A percentile compares a stretch with the other conserved stretches of the same genome.
phyloP scores from a whole-genome alignment of 176 grass and related monocot species.

The Oryza glumipatula region DNA sequence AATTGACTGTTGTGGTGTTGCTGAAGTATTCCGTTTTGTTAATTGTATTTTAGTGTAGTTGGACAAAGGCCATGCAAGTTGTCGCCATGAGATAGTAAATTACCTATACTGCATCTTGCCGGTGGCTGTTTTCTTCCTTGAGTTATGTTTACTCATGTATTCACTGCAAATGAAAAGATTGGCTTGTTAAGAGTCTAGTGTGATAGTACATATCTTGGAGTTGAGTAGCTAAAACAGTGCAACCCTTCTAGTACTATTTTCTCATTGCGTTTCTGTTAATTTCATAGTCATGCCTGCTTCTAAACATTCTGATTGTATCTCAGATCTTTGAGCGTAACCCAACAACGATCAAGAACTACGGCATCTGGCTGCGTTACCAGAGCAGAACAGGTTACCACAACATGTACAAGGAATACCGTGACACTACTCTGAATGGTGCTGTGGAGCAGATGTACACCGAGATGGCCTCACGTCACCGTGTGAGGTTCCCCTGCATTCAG shows the following conservation, averaged over 20 bases:
- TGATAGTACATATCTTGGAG: background rate
- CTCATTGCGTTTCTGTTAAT: background rate
- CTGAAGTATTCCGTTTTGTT: background rate
- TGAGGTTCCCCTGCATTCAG: constrained; percentile 82
- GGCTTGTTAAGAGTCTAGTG: background rate
- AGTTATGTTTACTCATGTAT: background rate
- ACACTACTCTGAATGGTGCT: constrained; percentile 79
- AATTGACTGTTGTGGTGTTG: background rate
- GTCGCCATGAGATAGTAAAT: background rate
- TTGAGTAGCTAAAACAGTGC: too few relatives aligned
- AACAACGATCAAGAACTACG: constrained; percentile 91
- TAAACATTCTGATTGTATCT: background rate
- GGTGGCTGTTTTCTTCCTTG: too few relatives aligned
- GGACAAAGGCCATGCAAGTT: background rate
- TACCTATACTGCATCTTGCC: too few relatives aligned
- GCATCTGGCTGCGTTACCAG: constrained; percentile 93
- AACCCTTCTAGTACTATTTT: background rate
- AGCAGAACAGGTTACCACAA: constrained; percentile 93
- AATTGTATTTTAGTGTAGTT: background rate
- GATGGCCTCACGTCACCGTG: constrained; percentile 91
- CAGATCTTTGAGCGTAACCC: constrained; percentile 93
- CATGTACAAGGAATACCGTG: constrained; percentile 97
- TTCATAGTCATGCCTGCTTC: background rate
- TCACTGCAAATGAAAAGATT: background rate
- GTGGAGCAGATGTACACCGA: constrained; percentile 94